These are phyloP conservation scores for Omphalea diandra DNA, from an alignment of 441 rosid species.

Conservation along the genomic window DNA sequence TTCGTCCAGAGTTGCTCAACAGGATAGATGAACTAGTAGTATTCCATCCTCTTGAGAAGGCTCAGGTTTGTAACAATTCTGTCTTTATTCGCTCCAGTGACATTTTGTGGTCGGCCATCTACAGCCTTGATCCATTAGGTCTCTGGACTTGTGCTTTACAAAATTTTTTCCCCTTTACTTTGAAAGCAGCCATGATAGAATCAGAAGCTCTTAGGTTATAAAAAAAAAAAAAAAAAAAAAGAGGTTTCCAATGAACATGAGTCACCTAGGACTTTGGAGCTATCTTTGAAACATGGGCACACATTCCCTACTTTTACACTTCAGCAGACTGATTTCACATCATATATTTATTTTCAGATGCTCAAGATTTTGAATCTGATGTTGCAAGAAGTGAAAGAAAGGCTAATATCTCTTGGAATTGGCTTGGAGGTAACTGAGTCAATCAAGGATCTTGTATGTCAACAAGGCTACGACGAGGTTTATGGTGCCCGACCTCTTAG, in stretches of 20 bases:
- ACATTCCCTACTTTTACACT: neutral
- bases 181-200: neutral
- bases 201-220: too few relatives aligned
- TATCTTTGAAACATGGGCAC: neutral
- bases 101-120: neutral
- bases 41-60: conserved; percentile 47
- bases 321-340: neutral
- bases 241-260: neutral
- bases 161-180: neutral
- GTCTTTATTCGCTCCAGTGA: neutral
- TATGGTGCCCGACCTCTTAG: conserved; percentile 92
- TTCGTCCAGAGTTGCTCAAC: conserved; percentile 40
- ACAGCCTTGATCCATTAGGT: neutral
- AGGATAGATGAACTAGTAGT: conserved; percentile 36
- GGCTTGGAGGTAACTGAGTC: conserved; percentile 80
- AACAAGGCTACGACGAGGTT: conserved; percentile 71
- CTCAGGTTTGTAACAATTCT: conserved; percentile 62
- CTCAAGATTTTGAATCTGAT: conserved; percentile 71
- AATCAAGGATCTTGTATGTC: conserved; percentile 71
- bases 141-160: neutral
- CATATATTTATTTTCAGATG: conserved; percentile 50
- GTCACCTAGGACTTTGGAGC: neutral
- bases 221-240: neutral
- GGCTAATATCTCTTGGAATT: conserved; percentile 75
- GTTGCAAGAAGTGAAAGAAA: conserved; percentile 81